These are phyloP conservation scores for Microdochium bolleyi DNA, from an alignment of 2,329 filamentous ascomycete species.

Conservation along the genomic window DNA sequence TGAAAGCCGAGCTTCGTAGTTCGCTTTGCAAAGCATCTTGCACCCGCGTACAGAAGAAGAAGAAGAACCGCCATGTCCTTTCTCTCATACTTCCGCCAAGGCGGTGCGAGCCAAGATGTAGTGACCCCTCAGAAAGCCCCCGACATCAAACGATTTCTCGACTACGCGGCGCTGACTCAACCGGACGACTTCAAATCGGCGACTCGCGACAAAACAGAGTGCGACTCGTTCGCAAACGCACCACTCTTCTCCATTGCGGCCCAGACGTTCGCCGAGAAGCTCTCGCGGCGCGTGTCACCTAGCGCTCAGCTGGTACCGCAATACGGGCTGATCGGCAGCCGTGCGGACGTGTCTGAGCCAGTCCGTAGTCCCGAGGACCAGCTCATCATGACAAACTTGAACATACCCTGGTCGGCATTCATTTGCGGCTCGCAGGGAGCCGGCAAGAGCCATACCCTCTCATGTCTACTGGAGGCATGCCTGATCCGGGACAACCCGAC, in stretches of 20 bases:
- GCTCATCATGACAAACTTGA: constrained; percentile 36
- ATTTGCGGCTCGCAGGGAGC: constrained; percentile 58
- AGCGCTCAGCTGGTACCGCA: neutral
- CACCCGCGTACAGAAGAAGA: neutral
- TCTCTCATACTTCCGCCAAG: neutral
- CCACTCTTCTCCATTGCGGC: neutral
- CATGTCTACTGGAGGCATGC: constrained; percentile 49
- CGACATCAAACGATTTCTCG: neutral
- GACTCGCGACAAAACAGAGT: neutral
- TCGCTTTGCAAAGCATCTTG: neutral
- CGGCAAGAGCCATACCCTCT: constrained; percentile 55
- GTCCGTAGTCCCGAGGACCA: constrained; percentile 11
- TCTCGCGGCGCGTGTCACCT: neutral
- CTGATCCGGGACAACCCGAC: constrained; percentile 37
- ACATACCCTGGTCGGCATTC: constrained; percentile 48
- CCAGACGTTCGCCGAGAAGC: neutral
- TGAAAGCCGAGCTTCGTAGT: too few relatives aligned
- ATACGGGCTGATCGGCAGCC: neutral
- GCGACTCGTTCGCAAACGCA: neutral
- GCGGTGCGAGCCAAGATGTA: neutral
- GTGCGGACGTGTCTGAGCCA: neutral
- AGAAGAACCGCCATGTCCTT: neutral
- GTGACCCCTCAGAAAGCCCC: neutral
- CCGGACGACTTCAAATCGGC: neutral
- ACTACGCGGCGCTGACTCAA: neutral